Base-by-base conservation (phyloP, 495 filamentous ascomycete species). In the Neurospora discreta region DNA sequence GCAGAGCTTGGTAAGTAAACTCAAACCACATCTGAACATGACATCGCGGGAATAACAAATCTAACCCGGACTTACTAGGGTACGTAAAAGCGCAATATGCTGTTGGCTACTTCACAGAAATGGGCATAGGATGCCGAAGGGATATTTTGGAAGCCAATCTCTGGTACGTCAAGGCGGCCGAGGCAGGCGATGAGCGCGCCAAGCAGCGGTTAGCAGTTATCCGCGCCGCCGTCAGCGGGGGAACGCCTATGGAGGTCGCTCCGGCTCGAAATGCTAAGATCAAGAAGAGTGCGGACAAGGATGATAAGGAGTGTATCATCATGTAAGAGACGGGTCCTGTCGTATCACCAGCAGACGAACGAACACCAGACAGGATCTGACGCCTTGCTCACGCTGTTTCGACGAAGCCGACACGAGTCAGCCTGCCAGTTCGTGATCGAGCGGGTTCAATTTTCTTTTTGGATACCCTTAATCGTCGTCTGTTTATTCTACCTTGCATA, bases 121-220 rank as follows among this genome's bases (percentile, higher is more conserved):
- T 94, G 91, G 95, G 95, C 69, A 97, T 99, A 73, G 95, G 95
- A 30, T 97, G 93, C 80, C 91, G 93, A 6, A 90, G 94, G 26
- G 95, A 99, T 79, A 89, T 93, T 3, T 86, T 99, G 72, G 93
- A 98, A 78, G 95, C 95, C 70, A 98, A 98, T 76, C 92, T 97
- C 9, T 98, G 95, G 96, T 99, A 99, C 78, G 96, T 98, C 69
- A 92, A 92, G 80, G 95, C 95, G 3, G 96, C 95, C 11, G 95
- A 97, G 72, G 90, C 93, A 58, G 95, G 95, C 58, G 95, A 98
- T 74, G 91, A 93, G 75, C 88, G 93, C 23, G 95, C 95, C 20
- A 93, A 91, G 77, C 90, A 93, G 72, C 87, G 95, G 5, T 85
- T 99, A 36, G 90, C 91, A 41, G 90, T 92, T 10, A 98, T 99